Evolutionary conservation across 257 asterid genomes (phyloP).

Genomic region (Rubia yunnanensis): DNA sequence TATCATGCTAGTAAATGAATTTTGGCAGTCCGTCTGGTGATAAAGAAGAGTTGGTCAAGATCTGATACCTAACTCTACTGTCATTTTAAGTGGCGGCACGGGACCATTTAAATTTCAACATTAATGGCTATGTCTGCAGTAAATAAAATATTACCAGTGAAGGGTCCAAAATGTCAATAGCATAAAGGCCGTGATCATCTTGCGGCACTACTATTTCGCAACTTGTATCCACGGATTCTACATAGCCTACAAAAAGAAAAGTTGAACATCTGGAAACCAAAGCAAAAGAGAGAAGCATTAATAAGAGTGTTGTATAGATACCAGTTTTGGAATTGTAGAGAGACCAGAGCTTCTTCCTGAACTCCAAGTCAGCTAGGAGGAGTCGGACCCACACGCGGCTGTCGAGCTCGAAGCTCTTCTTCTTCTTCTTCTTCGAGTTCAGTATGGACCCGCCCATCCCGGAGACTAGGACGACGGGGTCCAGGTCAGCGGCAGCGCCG

Average conservation of each 20-base stretch:
- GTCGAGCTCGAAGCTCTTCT: conserved; percentile 45
- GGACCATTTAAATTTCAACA: too few relatives aligned
- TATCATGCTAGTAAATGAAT: too few relatives aligned
- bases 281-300: background rate
- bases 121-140: too few relatives aligned
- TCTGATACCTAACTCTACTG: too few relatives aligned
- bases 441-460: conserved; percentile 84
- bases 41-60: too few relatives aligned
- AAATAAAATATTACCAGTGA: conserved; percentile 34
- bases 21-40: too few relatives aligned
- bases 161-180: conserved; percentile 96
- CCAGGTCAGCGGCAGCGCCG: conserved; percentile 42
- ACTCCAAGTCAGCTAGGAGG: conserved; percentile 68
- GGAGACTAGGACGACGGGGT: conserved; percentile 69
- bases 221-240: conserved; percentile 64
- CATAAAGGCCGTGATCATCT: conserved; percentile 93
- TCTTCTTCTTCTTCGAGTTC: conserved; percentile 58
- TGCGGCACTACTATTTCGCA: conserved; percentile 72
- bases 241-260: conserved; percentile 40
- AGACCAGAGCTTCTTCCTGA: conserved; percentile 72
- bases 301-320: conserved; percentile 11
- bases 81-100: too few relatives aligned
- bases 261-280: conserved; percentile 1
- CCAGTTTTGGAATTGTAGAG: conserved; percentile 63
- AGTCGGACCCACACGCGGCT: conserved; percentile 90